Conservation (phyloP, 2,329 filamentous ascomycete genomes). For the Falciphora oryzae region DNA sequence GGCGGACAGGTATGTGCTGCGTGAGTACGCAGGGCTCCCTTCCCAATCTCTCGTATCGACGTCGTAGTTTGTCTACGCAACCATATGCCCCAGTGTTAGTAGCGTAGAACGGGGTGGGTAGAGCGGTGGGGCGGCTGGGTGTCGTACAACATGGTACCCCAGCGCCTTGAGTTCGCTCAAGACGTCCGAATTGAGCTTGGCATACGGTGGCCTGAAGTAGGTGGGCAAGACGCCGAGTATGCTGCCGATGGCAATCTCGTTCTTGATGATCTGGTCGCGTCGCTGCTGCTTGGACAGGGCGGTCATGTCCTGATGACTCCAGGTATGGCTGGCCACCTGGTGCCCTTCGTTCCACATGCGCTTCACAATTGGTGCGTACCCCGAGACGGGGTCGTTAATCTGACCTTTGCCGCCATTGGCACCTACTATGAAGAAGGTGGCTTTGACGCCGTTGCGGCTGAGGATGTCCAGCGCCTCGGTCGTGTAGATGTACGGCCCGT, state of each 20-base stretch:
- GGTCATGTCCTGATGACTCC: conserved; percentile 32
- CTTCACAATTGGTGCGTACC: conserved; percentile 34
- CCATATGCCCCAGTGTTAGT: background rate
- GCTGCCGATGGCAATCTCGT: conserved; percentile 31
- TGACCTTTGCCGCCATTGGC: conserved; percentile 28
- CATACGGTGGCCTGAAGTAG: conserved; percentile 36
- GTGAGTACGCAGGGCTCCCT: conserved; percentile 22
- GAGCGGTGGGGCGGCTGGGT: conserved; percentile 1
- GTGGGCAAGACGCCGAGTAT: conserved; percentile 34
- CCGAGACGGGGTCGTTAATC: conserved; percentile 27
- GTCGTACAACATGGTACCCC: conserved; percentile 27
- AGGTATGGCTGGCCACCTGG: conserved; percentile 36
- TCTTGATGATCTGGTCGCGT: conserved; percentile 29
- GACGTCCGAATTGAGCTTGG: conserved; percentile 20
- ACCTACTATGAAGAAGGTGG: conserved; percentile 31
- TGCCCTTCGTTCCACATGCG: conserved; percentile 32
- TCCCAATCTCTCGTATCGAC: conserved; percentile 26
- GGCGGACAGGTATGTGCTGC: conserved; percentile 16
- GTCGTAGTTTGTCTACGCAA: conserved; percentile 21
- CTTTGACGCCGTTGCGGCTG: conserved; percentile 25
- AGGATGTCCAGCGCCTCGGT: conserved; percentile 28
- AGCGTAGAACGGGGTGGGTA: background rate
- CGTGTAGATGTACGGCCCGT: conserved; percentile 31
- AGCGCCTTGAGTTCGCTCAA: conserved; percentile 21
- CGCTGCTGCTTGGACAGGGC: conserved; percentile 21